Base-by-base conservation (phyloP, 805 yeast species). In the Metschnikowia lochheadii region DNA sequence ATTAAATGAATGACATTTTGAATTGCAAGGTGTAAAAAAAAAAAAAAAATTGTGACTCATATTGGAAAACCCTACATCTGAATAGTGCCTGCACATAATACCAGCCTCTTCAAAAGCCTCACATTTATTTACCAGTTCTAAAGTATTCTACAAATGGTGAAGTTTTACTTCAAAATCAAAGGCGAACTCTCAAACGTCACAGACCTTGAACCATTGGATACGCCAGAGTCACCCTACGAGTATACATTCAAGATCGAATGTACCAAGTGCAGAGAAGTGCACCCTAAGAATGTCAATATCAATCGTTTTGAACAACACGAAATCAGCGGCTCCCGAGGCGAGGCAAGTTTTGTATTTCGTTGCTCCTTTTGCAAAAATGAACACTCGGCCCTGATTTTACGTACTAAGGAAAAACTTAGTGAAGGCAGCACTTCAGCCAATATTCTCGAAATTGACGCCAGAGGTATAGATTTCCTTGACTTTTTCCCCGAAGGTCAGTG, bases 321-420 rank as follows among this genome's bases (percentile, higher is more conserved):
- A 23, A 72, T 89, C 23, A 65, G 78, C 1, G 89, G 88, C 0
- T 80, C 91, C 40, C 78, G 83, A 53, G 97, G 97, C 13, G 88
- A 83, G 53, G 95, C 96, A 6, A 87, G 84, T 55, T 88, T 90
- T 62, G 84, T 85, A 3, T 83, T 87, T 76, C 80, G 81, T 55
- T 89, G 97, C 65, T 80, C 81, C 52, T 72, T 74, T 54, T 89
- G 97, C 67, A 73, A 71, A 50, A 50, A 56, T 21, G 77, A 72
- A 50, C 72, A 68, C 48, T 65, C 73, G 6, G 75, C 77, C 1
- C 56, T 58, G 32, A 61, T 74, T 15, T 42, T 49, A n/a, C 56
- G 70, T 36, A 65, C 73, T 2, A 58, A 67, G 8, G 72, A 73
- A 18, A 56, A 52, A 35, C 56, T 64, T 55, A 65, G 69, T 0